Base-by-base conservation (phyloP, 106 monocot species). In the Xerophyta viscosa region DNA sequence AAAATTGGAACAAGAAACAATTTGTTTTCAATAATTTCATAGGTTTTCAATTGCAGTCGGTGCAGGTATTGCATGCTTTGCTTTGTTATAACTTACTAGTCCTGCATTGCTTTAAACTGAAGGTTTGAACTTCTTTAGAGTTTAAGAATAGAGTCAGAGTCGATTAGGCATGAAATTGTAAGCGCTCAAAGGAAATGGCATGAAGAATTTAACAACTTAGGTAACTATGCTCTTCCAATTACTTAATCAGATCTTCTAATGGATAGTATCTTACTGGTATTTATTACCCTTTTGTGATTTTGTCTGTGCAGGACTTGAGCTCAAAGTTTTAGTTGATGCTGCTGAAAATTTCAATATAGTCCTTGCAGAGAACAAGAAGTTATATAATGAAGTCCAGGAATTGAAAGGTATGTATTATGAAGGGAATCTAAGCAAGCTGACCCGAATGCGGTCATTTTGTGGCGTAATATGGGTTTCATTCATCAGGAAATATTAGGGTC, bases 381-480 rank as follows among this genome's bases (percentile, higher is more conserved):
- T 98, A 39, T 90, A 74, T 48, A 98, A 98, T 77, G 96, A 98
- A 47, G 79, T 98, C 46, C 86, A 77, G 43, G 86, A 98, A 62
- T 52, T 98, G 50, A 98, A 90, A 90, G 96, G 96, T 98, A 66
- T 13, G 5, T 44, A 4, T 44, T 14, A 3, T n/a, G n/a, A 14
- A 10, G 8, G 43, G 43, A 36, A 36, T 36, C 33, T 6, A 36
- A 36, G 33, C 5, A 36, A 36, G 5, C 11, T n/a, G n/a, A n/a
- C n/a, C n/a, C n/a, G 5, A 6, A 36, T 6, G 11, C 5, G 5
- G 11, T 36, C 33, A 6, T 36, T 11, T 36, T 6, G 33, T 6
- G 11, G 11, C 7, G 33, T 48, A 24, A 48, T 20, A 3, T 20
- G 8, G 20, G 17, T 5, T 18, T 65, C 59, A 20, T 29, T 69